A percentile compares a stretch with the other conserved stretches of the same genome.
Evolutionary conservation across 2,329 filamentous ascomycete genomes (phyloP).

Genomic region (Amauroascus niger): DNA sequence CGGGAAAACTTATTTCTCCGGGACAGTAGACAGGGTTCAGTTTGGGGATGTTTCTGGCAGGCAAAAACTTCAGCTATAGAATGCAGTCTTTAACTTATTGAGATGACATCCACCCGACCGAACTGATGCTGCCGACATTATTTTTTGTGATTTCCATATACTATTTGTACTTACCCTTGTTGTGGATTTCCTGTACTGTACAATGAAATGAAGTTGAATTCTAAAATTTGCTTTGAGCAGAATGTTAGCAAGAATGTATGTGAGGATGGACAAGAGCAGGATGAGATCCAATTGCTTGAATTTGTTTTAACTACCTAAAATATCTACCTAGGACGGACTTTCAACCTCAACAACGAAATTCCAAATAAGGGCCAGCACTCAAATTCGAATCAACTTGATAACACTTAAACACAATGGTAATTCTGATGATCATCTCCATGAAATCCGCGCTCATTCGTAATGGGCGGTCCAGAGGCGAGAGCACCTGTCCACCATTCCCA

Average conservation of each 20-base stretch:
- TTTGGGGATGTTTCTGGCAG: neutral
- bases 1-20: slow-evolving; percentile 78
- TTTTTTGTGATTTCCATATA: neutral
- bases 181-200: neutral
- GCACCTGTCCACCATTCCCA: neutral
- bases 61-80: slow-evolving; percentile 5
- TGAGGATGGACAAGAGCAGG: neutral
- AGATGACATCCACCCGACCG: neutral
- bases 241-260: neutral
- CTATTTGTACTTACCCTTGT: neutral
- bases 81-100: neutral
- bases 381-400: neutral
- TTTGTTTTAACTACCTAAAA: neutral
- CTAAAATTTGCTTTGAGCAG: neutral
- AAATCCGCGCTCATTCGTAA: neutral
- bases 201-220: neutral
- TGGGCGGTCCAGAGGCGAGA: neutral
- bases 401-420: neutral
- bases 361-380: neutral
- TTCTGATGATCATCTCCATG: neutral
- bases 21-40: slow-evolving; percentile 60
- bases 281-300: neutral
- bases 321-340: neutral
- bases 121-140: neutral
- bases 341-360: neutral